Conservation (phyloP, 495 filamentous ascomycete species). For the Neurospora discreta region DNA sequence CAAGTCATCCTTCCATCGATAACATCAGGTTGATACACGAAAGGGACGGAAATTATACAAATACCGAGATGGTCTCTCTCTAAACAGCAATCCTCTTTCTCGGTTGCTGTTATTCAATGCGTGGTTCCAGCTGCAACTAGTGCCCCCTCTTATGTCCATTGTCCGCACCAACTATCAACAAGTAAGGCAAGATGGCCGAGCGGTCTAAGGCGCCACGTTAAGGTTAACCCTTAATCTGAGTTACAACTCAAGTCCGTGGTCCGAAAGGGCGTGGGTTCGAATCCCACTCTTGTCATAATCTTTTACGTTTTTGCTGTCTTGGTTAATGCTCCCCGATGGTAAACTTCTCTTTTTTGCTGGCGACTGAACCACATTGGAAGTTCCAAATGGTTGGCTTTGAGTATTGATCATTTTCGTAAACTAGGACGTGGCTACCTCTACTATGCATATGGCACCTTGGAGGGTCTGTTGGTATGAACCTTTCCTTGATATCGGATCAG, state of each 20-base stretch:
- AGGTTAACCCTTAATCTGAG: neutral
- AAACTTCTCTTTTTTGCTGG: neutral
- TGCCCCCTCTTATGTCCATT: no score
- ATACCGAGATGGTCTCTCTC: no score
- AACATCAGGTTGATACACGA: no score
- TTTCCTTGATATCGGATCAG: no score
- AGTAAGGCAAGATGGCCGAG: neutral
- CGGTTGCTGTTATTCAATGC: no score
- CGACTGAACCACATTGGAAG: neutral
- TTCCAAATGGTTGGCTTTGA: neutral
- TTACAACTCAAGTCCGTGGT: neutral
- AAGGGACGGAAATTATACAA: no score
- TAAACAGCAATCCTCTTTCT: no score
- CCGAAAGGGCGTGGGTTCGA: conserved; percentile 10
- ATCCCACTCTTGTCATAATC: conserved; percentile 7
- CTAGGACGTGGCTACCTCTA: neutral
- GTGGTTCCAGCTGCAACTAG: no score
- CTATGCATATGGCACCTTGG: neutral
- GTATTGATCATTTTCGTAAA: neutral
- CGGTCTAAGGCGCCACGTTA: no score
- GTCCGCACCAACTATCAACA: neutral
- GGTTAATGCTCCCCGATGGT: neutral
- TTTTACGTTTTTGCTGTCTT: neutral
- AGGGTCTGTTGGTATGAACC: no score
- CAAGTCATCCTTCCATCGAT: no score